Evolutionary conservation across 2,329 filamentous ascomycete species (phyloP), one percentile per base, ranked within the genome.

Genomic region (Fusarium sp.): DNA sequence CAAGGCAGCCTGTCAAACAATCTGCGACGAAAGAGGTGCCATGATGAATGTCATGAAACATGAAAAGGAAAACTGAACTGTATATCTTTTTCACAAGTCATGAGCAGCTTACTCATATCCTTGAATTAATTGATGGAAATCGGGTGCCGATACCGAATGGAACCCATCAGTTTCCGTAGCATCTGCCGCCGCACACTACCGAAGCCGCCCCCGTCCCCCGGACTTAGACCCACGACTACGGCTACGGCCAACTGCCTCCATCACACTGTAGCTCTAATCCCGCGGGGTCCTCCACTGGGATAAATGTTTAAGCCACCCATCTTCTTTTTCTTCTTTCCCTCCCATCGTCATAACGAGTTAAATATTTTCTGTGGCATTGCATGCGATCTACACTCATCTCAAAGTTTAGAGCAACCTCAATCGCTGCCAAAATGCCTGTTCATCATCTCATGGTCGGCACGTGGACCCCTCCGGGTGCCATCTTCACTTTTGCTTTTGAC

Each of bases 381-480:
- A 67, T 59, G 59, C 64, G 56, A 50, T 34, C 49, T 67, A 57
- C 56, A 57, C n/a, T 60, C 45, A 34, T 61, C 65, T 56, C 44
- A 46, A 46, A 57, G 57, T 46, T 60, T 44, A 67, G 51, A 68
- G 72, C 57, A 56, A 62, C 62, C 5, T 28, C 64, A 41, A 59
- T 49, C 33, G 52, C 44, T 15, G 44, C 62, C 31, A 86, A 78
- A 65, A 95, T 95, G 91, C 89, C 92, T 49, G 72, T 88, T 77
- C 93, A 97, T 79, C 92, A 97, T 82, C 85, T 97, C 77, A 96
- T 97, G 92, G 89, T 95, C 76, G 93, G 93, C 67, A 97, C 93
- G 57, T 97, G 93, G 93, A 95, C 92, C 65, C 92, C 91, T 61
- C 93, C 93, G 57, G 93, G 93, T 46, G 92, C 93, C 78, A 96